A percentile compares a stretch with the other conserved stretches of the same genome.
Evolutionary conservation across 371 early-diverging fungal species (phyloP).

Genomic region (Catenaria anguillulae): DNA sequence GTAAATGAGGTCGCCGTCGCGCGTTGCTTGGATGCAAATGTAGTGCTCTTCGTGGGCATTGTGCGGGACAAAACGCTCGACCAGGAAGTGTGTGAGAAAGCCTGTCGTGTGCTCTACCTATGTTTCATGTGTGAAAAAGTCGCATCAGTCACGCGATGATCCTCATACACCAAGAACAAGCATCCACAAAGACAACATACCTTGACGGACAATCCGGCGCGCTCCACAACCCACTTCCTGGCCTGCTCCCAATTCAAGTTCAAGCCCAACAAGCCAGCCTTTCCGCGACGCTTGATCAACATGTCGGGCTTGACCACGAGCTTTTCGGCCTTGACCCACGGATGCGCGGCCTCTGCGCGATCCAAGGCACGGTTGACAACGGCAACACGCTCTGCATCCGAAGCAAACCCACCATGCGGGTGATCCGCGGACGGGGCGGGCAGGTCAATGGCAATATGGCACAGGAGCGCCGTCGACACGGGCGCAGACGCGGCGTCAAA

Average conservation of each 20-base stretch:
- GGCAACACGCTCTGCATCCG: slow-evolving; percentile 10
- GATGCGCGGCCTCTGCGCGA: slow-evolving; percentile 53
- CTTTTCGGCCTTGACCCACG: slow-evolving; percentile 68
- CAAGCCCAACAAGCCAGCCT: slow-evolving; percentile 79
- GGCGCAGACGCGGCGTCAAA: slow-evolving; percentile 52
- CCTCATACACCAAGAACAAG: neutral
- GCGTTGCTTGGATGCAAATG: slow-evolving; percentile 86
- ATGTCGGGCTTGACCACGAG: slow-evolving; percentile 95
- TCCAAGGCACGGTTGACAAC: slow-evolving; percentile 44
- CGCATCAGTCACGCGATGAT: neutral
- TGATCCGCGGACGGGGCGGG: slow-evolving; percentile 22
- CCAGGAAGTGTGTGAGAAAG: slow-evolving; percentile 76
- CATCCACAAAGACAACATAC: slow-evolving; percentile 26
- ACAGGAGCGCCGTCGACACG: slow-evolving; percentile 17
- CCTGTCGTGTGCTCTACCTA: slow-evolving; percentile 75
- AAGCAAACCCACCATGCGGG: slow-evolving; percentile 13
- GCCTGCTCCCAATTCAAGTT: slow-evolving; percentile 76
- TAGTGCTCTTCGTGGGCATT: slow-evolving; percentile 83
- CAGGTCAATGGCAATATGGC: slow-evolving; percentile 46
- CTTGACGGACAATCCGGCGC: slow-evolving; percentile 68
- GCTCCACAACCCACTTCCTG: slow-evolving; percentile 72
- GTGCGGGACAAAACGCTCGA: slow-evolving; percentile 94
- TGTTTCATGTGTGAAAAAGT: neutral
- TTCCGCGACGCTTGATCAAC: slow-evolving; percentile 92
- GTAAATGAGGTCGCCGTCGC: slow-evolving; percentile 87